Conservation (phyloP, 2,329 filamentous ascomycete genomes). For the Arthrinium phaeospermum region DNA sequence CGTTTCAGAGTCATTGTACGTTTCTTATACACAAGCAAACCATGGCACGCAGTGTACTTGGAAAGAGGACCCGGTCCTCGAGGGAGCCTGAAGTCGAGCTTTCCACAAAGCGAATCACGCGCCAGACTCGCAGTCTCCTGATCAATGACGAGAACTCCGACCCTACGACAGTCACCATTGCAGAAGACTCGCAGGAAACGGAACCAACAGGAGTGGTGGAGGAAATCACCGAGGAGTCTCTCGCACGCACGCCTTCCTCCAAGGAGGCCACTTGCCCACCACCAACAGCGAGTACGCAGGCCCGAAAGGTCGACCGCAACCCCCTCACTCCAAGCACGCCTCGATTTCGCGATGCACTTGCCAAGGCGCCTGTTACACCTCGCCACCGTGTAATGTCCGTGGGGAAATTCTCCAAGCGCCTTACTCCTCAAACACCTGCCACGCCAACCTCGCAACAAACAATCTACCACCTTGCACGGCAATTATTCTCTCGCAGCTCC, state of each 20-base stretch:
- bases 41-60: conserved; percentile 43
- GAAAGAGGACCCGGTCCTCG: conserved; percentile 38
- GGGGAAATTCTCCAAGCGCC: conserved; percentile 76
- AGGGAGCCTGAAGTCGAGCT: conserved; percentile 40
- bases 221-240: conserved; percentile 43
- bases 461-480: conserved; percentile 85
- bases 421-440: conserved; percentile 76
- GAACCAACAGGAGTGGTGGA: conserved; percentile 42
- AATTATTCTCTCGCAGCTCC: conserved; percentile 82
- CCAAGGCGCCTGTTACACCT: conserved; percentile 76
- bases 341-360: conserved; percentile 79
- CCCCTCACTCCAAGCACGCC: conserved; percentile 75
- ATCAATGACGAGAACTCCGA: conserved; percentile 74
- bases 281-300: conserved; percentile 39
- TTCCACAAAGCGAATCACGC: conserved; percentile 54
- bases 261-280: conserved; percentile 27
- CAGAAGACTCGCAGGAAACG: conserved; percentile 28
- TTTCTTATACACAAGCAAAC: not conserved
- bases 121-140: conserved; percentile 46
- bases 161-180: conserved; percentile 49
- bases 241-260: conserved; percentile 21
- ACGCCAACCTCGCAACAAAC: conserved; percentile 74
- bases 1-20: not conserved
- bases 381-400: conserved; percentile 81
- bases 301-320: conserved; percentile 24